Percentiles rank a stretch among this genome's conserved stretches.
phyloP scores from a whole-genome alignment of 2,329 filamentous ascomycete genomes.

The Penicillium occitanis region DNA sequence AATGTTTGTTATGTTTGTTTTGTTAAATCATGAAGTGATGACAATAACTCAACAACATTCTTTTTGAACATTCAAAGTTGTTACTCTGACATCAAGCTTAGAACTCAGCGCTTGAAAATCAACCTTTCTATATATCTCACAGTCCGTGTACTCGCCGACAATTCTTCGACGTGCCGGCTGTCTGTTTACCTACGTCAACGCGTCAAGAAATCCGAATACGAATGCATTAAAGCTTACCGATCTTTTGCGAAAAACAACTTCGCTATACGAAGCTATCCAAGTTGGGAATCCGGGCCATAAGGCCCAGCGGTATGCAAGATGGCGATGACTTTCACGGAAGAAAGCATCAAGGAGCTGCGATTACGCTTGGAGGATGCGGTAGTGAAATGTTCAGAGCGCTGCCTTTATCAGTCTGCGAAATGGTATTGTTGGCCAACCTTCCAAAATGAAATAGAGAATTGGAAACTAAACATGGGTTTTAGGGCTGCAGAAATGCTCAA shows the following conservation, averaged over 20 bases:
- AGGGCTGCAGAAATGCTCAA: slow-evolving; percentile 95
- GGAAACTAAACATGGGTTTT: slow-evolving; percentile 11
- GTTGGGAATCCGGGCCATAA: not conserved
- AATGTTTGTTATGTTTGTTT: slow-evolving; percentile 9
- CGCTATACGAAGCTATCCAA: not conserved
- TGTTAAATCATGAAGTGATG: not conserved
- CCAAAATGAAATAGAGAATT: not conserved
- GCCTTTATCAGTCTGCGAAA: slow-evolving; percentile 94
- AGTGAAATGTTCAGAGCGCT: slow-evolving; percentile 88
- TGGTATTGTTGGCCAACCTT: slow-evolving; percentile 59
- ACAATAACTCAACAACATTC: not conserved
- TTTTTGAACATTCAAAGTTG: not conserved
- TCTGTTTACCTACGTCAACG: slow-evolving; percentile 2
- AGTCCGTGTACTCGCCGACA: too few species aligned
- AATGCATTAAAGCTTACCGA: not conserved
- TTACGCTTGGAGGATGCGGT: slow-evolving; percentile 79
- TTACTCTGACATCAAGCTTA: not conserved
- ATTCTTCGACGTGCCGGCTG: not conserved
- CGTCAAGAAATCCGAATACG: not conserved
- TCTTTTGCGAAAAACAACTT: not conserved
- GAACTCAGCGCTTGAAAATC: too few species aligned
- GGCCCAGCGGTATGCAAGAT: slow-evolving; percentile 26
- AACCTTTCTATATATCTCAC: too few species aligned
- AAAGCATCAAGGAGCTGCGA: slow-evolving; percentile 59
- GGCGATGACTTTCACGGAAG: slow-evolving; percentile 37